Conservation (phyloP, 805 yeast species). For the Kodamaea restingae region DNA sequence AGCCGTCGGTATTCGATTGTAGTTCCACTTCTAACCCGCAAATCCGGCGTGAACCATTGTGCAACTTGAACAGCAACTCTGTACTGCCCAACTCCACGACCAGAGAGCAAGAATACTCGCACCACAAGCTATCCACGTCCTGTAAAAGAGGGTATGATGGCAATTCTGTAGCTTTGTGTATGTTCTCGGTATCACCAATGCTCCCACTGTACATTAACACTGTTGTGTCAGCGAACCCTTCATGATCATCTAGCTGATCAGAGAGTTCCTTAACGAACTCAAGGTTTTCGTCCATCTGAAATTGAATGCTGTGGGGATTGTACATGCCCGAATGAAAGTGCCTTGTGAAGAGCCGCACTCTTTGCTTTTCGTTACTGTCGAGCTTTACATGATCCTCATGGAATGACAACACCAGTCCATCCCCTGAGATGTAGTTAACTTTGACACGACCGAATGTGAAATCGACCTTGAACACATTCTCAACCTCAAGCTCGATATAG, state of each 20-base stretch:
- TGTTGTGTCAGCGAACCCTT: constrained; percentile 8
- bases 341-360: constrained; percentile 19
- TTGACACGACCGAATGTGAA: constrained; percentile 20
- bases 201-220: constrained; percentile 7
- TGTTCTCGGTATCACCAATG: constrained; percentile 1
- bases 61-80: constrained; percentile 21
- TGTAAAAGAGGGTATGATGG: constrained; percentile 13
- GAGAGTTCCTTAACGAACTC: constrained; percentile 15
- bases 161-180: not conserved
- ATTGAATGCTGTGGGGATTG: constrained; percentile 15
- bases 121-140: constrained; percentile 20
- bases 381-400: constrained; percentile 8
- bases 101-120: constrained; percentile 24
- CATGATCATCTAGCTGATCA: constrained; percentile 1
- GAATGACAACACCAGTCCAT: constrained; percentile 11
- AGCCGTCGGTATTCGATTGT: not conserved
- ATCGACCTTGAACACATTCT: constrained; percentile 25
- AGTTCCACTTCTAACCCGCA: not conserved
- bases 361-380: constrained; percentile 8
- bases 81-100: constrained; percentile 27
- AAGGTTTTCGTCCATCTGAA: constrained; percentile 17
- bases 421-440: constrained; percentile 17
- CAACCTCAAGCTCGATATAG: constrained; percentile 30
- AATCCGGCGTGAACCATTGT: constrained; percentile 29
- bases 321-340: constrained; percentile 35